Evolutionary conservation across 2,329 filamentous ascomycete species (phyloP).

Genomic region (Penicillium sclerotiorum): DNA sequence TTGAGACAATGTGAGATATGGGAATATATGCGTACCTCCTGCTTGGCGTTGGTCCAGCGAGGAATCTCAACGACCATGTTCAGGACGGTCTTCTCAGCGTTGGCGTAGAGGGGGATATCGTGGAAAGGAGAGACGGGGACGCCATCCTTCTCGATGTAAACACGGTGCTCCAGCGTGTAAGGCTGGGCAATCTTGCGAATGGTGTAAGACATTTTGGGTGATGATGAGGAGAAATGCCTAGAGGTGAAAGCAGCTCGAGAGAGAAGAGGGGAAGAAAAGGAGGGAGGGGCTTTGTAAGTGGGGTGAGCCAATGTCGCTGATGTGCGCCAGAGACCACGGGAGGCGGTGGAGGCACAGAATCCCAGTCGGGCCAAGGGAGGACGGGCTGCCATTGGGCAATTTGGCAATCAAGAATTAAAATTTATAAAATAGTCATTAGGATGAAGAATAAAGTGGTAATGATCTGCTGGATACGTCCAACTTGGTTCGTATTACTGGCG

Average conservation of each 20-base stretch:
- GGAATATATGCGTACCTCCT: slow-evolving; percentile 74
- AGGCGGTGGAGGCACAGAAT: slow-evolving; percentile 37
- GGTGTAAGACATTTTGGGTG: slow-evolving; percentile 60
- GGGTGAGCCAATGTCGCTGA: slow-evolving; percentile 46
- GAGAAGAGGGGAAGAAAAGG: slow-evolving; percentile 29
- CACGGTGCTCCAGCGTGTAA: slow-evolving; percentile 94
- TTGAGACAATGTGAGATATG: neutral
- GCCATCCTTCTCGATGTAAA: slow-evolving; percentile 98
- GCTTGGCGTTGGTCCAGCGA: slow-evolving; percentile 99
- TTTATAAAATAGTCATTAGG: neutral
- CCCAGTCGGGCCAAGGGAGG: slow-evolving; percentile 37
- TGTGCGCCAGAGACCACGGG: slow-evolving; percentile 35
- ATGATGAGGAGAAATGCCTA: slow-evolving; percentile 51
- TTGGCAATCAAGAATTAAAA: neutral
- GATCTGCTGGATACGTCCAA: neutral
- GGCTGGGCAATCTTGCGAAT: slow-evolving; percentile 85
- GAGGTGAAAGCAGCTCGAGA: slow-evolving; percentile 49
- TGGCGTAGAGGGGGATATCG: slow-evolving; percentile 97
- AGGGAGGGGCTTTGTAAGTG: slow-evolving; percentile 38
- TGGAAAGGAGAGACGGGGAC: slow-evolving; percentile 93
- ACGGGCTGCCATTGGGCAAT: slow-evolving; percentile 24
- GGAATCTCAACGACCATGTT: slow-evolving; percentile 99
- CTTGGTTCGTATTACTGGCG: neutral
- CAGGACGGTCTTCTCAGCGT: slow-evolving; percentile 89
- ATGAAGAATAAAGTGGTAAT: neutral